phyloP scores from a whole-genome alignment of 1,284 basidiomycete species.

The Cutaneotrichosporon mucoides region DNA sequence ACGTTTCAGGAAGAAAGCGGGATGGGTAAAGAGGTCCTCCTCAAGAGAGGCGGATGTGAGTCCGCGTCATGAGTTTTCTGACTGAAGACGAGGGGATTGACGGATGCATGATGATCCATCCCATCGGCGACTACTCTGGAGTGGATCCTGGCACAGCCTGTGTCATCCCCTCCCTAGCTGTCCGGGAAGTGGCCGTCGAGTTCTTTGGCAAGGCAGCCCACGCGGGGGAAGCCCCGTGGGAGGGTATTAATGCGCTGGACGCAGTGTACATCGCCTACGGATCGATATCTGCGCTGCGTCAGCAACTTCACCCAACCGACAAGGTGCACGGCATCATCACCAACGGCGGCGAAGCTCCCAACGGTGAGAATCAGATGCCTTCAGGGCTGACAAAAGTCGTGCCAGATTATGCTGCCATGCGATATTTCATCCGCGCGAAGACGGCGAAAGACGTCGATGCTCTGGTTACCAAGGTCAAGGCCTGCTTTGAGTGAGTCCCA shows the following conservation, averaged over 20 bases:
- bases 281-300: conserved; percentile 66
- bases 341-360: conserved; percentile 55
- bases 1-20: neutral
- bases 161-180: conserved; percentile 24
- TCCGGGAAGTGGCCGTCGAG: conserved; percentile 24
- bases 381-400: conserved; percentile 52
- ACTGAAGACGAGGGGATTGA: conserved; percentile 25
- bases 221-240: conserved; percentile 57
- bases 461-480: conserved; percentile 55
- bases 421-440: conserved; percentile 63
- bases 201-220: conserved; percentile 59
- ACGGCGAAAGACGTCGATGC: conserved; percentile 57
- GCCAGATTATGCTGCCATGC: conserved; percentile 68
- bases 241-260: conserved; percentile 76
- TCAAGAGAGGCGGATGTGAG: conserved; percentile 50
- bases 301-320: conserved; percentile 51
- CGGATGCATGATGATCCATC: conserved; percentile 8
- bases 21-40: conserved; percentile 43
- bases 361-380: neutral
- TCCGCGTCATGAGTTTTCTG: too few species aligned
- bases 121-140: conserved; percentile 48
- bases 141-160: conserved; percentile 52
- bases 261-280: conserved; percentile 76
- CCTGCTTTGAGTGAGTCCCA: conserved; percentile 55
- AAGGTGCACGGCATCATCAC: conserved; percentile 62